Evolutionary conservation across 2,329 filamentous ascomycete species (phyloP).

Genomic region (Stagonosporopsis vannaccii): DNA sequence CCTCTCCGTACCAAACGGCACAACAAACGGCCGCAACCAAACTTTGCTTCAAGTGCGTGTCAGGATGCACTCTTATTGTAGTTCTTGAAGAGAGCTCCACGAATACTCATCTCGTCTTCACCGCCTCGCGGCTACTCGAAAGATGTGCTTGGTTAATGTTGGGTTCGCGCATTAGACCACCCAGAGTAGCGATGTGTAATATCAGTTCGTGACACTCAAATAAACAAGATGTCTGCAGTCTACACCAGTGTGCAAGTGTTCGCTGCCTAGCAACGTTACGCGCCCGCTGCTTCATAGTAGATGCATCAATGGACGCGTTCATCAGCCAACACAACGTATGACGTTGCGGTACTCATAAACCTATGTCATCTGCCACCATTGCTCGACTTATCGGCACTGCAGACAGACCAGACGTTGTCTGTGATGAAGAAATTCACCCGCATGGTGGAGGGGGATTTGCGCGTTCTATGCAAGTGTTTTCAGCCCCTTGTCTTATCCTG

Average conservation of each 20-base stretch:
- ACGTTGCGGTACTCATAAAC: background rate
- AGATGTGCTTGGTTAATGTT: conserved; percentile 10
- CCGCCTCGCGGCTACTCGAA: conserved; percentile 24
- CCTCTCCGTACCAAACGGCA: conserved; percentile 32
- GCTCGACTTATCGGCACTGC: background rate
- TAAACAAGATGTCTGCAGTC: background rate
- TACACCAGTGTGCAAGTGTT: background rate
- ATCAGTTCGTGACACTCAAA: background rate
- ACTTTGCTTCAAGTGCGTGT: conserved; percentile 8
- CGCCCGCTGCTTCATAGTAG: background rate
- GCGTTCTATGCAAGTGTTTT: background rate
- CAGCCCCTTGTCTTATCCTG: conserved; percentile 35
- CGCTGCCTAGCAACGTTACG: conserved; percentile 3
- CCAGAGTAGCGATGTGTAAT: background rate
- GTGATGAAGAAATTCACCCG: background rate
- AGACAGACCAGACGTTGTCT: background rate
- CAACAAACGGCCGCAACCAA: conserved; percentile 27
- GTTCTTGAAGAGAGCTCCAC: background rate
- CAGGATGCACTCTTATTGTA: background rate
- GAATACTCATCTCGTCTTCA: conserved; percentile 7
- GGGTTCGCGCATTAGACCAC: background rate
- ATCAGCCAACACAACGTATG: background rate
- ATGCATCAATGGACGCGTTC: background rate
- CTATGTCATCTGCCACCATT: background rate
- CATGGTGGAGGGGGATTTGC: background rate